A percentile compares a stretch with the other conserved stretches of the same genome.
These are phyloP conservation scores for Aspergillus baeticus DNA, from an alignment of 495 filamentous ascomycete genomes.

Conservation along the genomic window DNA sequence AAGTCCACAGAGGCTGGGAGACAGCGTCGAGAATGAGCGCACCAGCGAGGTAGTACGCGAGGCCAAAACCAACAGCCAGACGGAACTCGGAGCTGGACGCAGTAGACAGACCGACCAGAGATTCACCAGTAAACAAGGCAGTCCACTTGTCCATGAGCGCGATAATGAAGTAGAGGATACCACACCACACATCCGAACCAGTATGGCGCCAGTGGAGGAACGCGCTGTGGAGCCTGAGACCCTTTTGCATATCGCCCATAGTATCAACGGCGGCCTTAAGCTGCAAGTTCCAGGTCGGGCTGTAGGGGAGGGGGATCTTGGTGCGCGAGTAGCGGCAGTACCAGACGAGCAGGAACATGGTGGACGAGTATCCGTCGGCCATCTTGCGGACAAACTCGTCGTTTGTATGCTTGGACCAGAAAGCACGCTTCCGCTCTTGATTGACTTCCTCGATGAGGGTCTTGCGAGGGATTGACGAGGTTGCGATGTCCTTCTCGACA, in stretches of 20 bases:
- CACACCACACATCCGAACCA: conserved; percentile 18
- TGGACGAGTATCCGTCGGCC: conserved; percentile 14
- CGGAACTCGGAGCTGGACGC: conserved; percentile 16
- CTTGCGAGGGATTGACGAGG: conserved; percentile 12
- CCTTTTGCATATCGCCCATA: conserved; percentile 20
- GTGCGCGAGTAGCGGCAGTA: conserved; percentile 18
- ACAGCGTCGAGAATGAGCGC: conserved; percentile 17
- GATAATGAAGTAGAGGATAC: conserved; percentile 18
- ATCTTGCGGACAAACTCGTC: conserved; percentile 12
- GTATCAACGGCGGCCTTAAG: conserved; percentile 19
- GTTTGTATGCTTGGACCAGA: conserved; percentile 12
- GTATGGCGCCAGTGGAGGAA: conserved; percentile 21
- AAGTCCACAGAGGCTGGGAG: conserved; percentile 17
- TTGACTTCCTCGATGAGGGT: conserved; percentile 10
- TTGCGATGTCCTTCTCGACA: conserved; percentile 7
- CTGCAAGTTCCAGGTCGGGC: conserved; percentile 19
- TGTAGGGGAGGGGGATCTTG: conserved; percentile 15
- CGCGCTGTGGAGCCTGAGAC: conserved; percentile 13
- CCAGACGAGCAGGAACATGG: conserved; percentile 18
- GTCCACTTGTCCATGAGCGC: conserved; percentile 19
- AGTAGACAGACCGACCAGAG: conserved; percentile 15
- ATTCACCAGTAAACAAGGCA: conserved; percentile 13
- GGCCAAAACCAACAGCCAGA: conserved; percentile 14
- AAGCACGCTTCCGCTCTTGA: conserved; percentile 1
- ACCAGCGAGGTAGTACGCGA: conserved; percentile 17